phyloP scores from a whole-genome alignment of 176 grass and related monocot species.

The Juncus inflexus region DNA sequence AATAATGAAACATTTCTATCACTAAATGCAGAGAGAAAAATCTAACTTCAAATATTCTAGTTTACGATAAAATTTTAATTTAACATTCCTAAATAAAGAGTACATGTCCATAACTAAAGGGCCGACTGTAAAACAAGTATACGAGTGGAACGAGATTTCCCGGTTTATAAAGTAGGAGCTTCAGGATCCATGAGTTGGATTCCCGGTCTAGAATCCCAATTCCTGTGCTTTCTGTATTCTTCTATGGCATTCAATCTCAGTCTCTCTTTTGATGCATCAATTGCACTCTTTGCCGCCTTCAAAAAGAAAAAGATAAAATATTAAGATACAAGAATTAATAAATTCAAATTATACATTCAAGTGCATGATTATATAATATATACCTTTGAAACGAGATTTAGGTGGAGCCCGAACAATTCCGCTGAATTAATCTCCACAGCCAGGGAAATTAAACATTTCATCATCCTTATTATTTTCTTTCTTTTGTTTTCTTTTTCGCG shows the following conservation, averaged over 20 bases:
- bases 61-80: no score
- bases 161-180: constrained; percentile 29
- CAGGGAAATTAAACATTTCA: constrained; percentile 51
- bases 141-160: constrained; percentile 16
- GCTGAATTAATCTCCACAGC: constrained; percentile 74
- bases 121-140: not conserved
- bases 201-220: constrained; percentile 80
- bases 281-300: constrained; percentile 13
- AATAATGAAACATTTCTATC: no score
- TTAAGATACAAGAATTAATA: no score
- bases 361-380: not conserved
- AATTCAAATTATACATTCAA: no score
- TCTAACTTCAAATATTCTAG: no score
- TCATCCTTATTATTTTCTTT: constrained; percentile 42
- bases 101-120: no score
- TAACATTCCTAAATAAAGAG: no score
- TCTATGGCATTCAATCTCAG: constrained; percentile 72
- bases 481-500: constrained; percentile 80
- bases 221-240: constrained; percentile 74
- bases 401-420: constrained; percentile 82
- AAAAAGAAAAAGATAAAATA: constrained; percentile 6
- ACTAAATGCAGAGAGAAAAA: no score
- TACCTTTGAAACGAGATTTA: constrained; percentile 76
- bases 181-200: constrained; percentile 53
- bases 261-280: constrained; percentile 64